Base-by-base conservation (phyloP, 2,329 filamentous ascomycete species). In the Claviceps quebecensis region DNA sequence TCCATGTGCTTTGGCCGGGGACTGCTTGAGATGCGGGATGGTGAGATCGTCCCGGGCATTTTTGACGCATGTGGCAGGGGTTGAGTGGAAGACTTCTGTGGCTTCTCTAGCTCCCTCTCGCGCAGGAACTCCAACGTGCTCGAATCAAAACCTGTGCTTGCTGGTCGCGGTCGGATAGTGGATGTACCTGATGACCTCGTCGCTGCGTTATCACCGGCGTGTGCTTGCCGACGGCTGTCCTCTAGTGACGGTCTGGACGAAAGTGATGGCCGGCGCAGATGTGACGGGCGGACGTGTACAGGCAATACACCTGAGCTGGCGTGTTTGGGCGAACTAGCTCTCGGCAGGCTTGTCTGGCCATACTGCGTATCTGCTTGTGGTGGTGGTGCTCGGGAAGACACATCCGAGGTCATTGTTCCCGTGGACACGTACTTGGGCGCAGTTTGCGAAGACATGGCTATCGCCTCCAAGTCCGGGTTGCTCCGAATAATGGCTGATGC, bases 101-200 rank as follows among this genome's bases (percentile, higher is more conserved):
- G 11, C 53, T 68, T 71, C 1, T 69, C 65, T 2, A 76, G 71
- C 22, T 94, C 89, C 49, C 81, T 78, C 59, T 93, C 88, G 22
- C 87, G 83, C 17, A 95, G 72, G 60, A 87, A 88, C 53, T 95
- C 89, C 49, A 93, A 56, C 5, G 66, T 73, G 61, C 85, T 89
- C 0, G 86, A 86, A 58, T 89, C 86, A 3, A 95, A 76, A 63
- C 90, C 87, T 37, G 87, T 86, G 64, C 90, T 96, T 1, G 81
- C 74, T 2, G 91, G 91, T 45, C 91, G 78, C 50, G 80, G 75
- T 55, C 83, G 81, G 5, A 59, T 55, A 17, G 58, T 46, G 70
- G 68, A 45, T 67, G 14, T 38, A 57, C 56, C 59, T 40, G 59
- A 50, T 16, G 59, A 58, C 49, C 11, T 43, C 16, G n/a, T 40